Evolutionary conservation across 352 stramenopile genomes (phyloP), one percentile per base, ranked within the genome.

Genomic region (Phytopythium boreale): DNA sequence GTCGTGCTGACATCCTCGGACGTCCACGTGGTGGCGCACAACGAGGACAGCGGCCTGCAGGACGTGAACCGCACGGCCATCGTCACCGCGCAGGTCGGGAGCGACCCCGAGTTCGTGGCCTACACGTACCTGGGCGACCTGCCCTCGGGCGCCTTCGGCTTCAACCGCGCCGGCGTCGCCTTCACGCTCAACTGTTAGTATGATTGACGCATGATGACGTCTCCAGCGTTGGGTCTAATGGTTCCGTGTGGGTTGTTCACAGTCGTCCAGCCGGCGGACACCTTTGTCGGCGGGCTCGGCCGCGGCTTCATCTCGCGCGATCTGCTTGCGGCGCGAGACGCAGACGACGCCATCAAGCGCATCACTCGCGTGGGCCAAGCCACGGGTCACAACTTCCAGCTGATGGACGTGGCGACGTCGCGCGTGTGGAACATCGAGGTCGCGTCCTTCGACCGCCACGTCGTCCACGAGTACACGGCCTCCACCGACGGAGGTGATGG

Each of bases 151-250:
- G 84, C 84, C 1, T 92, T 92, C 55, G 84, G 81, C 8, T 87
- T 86, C 62, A 92, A 92, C 36, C 71, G 77, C 43, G 77, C 85
- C 19, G 84, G 81, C 56, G 51, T 92, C 60, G 84, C 74, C 10
- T 90, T 92, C 71, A 90, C 84, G 24, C 79, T 92, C 60, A 92
- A 92, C 62, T 92, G 84, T 92, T 66, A 37, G 82, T 74, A 7
- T 61, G 26, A 26, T 37, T 61, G 24, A 29, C 19, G 10, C 24
- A 4, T 26, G 14, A 15, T 39, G 34, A 14, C 34, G 34, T 39
- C 34, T 39, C 34, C 10, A 39, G 6, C 10, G 11, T 7, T 10
- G 34, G 34, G 10, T n/a, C 37, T 22, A 6, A 52, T 34, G 2
- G 15, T 20, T 52, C 59, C 24, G n/a, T 55, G 11, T 50, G 10